Base-by-base conservation (phyloP, 345 rosid genomes). In the Arabis alpina region DNA sequence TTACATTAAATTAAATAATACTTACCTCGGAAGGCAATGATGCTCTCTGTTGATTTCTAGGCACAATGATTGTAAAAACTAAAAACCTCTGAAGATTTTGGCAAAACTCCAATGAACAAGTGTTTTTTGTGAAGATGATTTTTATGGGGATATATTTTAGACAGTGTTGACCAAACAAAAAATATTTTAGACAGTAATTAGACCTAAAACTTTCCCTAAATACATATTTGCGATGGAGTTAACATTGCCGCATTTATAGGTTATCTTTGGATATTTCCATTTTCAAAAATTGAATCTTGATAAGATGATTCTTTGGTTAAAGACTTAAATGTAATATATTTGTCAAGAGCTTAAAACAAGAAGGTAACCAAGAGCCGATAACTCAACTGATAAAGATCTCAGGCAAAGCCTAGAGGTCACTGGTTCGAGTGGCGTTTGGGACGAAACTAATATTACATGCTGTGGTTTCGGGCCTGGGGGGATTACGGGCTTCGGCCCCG, bases 11-110 rank as follows among this genome's bases (percentile, higher is more conserved):
- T 5, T 28, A 28, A 3, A 53, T 12, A 7, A 40, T 25, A 6
- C 27, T 27, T 53, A 66, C 71, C 71, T 42, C 32, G 32, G 5
- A 28, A 28, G 32, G 50, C 39, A 39, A 27, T 24, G 40, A 27
- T 25, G 19, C 70, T 66, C 40, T 40, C 0, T 25, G 41, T 24
- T 1, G 8, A 4, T 28, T 28, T 28, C 30, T 3, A 28, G 30
- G 4, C 27, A 19, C 53, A 25, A 59, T 7, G 12, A 25, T 19
- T 19, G 23, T 19, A 19, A 24, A 65, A 32, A 65, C 9, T 19
- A 19, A 24, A 65, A 32, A 65, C 9, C 27, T 4, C 30, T 28
- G 4, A 13, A 32, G 25, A 10, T 12, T 36, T 36, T 32, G 36
- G 49, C 10, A 23, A 54, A 8, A 45, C 48, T 4, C 48, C 4